Evolutionary conservation across 2,329 filamentous ascomycete genomes (phyloP).

Genomic region (Cytospora paraplurivora): DNA sequence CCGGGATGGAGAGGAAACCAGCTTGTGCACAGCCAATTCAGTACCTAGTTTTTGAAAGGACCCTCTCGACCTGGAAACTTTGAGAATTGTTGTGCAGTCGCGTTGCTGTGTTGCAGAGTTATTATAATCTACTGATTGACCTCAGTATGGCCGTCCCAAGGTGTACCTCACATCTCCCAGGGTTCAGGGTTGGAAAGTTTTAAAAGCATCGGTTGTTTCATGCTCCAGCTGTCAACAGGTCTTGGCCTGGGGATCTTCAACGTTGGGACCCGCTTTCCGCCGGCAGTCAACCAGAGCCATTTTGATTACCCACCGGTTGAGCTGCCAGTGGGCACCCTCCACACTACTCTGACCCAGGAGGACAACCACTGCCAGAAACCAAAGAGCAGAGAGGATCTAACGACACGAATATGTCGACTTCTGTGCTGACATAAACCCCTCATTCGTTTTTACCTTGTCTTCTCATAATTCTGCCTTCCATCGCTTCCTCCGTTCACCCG

Average conservation of each 20-base stretch:
- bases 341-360: constrained; percentile 1
- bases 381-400: constrained; percentile 7
- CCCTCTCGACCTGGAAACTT: constrained; percentile 5
- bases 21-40: constrained; percentile 16
- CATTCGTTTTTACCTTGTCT: background rate
- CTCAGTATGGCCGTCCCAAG: background rate
- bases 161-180: background rate
- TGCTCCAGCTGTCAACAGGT: background rate
- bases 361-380: constrained; percentile 6
- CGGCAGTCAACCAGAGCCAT: background rate
- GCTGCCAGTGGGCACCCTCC: constrained; percentile 8
- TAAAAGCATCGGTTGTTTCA: background rate
- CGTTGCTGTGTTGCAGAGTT: background rate
- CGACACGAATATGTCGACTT: constrained; percentile 11
- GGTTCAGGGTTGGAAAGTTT: background rate
- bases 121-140: background rate
- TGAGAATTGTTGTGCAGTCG: constrained; percentile 1
- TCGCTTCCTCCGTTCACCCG: background rate
- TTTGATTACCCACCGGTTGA: background rate
- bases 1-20: background rate
- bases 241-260: background rate
- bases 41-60: constrained; percentile 6
- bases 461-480: background rate
- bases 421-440: constrained; percentile 9
- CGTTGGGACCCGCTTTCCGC: background rate